Percentiles rank a stretch among this genome's conserved stretches.
Evolutionary conservation across 805 yeast genomes (phyloP).

Genomic region (Alloascoidea africana): DNA sequence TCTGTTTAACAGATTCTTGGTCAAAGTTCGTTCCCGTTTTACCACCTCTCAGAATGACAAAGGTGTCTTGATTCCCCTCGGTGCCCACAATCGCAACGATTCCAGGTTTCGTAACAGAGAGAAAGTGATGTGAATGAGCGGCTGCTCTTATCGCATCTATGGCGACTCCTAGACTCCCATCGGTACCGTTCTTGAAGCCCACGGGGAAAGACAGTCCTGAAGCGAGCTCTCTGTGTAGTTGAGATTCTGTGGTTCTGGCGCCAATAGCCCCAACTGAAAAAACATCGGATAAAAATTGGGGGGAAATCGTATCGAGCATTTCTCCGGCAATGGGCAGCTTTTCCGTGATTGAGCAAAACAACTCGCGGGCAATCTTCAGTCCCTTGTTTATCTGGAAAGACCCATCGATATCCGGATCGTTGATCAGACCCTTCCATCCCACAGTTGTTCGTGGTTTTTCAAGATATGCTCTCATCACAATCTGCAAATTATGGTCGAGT

Average conservation of each 20-base stretch:
- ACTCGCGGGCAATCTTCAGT: slow-evolving; percentile 68
- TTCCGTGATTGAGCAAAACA: slow-evolving; percentile 69
- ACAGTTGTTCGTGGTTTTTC: slow-evolving; percentile 99
- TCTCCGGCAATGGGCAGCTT: slow-evolving; percentile 87
- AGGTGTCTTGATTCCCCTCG: slow-evolving; percentile 88
- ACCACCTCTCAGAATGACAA: slow-evolving; percentile 93
- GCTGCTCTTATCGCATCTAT: slow-evolving; percentile 92
- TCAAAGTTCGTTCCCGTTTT: slow-evolving; percentile 89
- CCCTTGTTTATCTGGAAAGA: slow-evolving; percentile 94
- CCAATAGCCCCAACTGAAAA: slow-evolving; percentile 96
- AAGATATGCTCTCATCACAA: slow-evolving; percentile 93
- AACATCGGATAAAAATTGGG: slow-evolving; percentile 86
- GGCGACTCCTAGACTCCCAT: slow-evolving; percentile 86
- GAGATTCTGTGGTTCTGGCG: slow-evolving; percentile 98
- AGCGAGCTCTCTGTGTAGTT: slow-evolving; percentile 92
- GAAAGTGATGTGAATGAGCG: slow-evolving; percentile 81
- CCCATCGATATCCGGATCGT: slow-evolving; percentile 90
- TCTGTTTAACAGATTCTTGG: slow-evolving; percentile 56
- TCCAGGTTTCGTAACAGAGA: slow-evolving; percentile 96
- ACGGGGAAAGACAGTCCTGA: slow-evolving; percentile 98
- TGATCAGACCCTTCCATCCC: slow-evolving; percentile 97
- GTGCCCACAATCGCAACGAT: slow-evolving; percentile 93
- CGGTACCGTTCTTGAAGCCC: slow-evolving; percentile 98
- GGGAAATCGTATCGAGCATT: slow-evolving; percentile 96
- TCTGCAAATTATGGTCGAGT: slow-evolving; percentile 58